Percentiles rank a stretch among this genome's conserved stretches.
Conservation (phyloP, 2,329 filamentous ascomycete species). For the Nemania sp. region DNA sequence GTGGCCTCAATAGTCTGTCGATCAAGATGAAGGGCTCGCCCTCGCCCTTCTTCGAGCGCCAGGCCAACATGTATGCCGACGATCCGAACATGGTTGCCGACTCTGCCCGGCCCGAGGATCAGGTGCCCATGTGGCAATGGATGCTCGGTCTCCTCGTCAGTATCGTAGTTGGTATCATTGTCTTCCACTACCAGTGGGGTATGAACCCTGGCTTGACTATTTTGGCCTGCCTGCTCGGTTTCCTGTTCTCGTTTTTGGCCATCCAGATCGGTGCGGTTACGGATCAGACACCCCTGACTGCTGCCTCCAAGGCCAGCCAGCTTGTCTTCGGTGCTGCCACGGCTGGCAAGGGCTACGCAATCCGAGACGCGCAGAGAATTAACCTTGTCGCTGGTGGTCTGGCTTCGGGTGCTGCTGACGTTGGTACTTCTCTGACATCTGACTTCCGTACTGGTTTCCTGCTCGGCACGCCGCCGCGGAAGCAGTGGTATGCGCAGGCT, state of each 20-base stretch:
- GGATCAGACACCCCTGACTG: conserved; percentile 66
- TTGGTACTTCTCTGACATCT: conserved; percentile 56
- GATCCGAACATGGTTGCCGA: conserved; percentile 52
- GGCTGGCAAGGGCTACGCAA: conserved; percentile 52
- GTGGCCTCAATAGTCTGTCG: conserved; percentile 45
- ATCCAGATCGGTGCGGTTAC: conserved; percentile 64
- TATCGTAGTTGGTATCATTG: conserved; percentile 54
- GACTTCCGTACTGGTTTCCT: conserved; percentile 72
- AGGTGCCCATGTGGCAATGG: conserved; percentile 59
- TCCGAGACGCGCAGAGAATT: conserved; percentile 60
- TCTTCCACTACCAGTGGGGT: conserved; percentile 55
- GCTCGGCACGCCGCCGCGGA: conserved; percentile 63
- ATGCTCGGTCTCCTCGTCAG: conserved; percentile 50
- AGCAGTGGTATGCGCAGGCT: conserved; percentile 69
- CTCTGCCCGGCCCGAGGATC: conserved; percentile 49
- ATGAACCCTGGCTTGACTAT: conserved; percentile 61
- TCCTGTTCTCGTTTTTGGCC: conserved; percentile 64
- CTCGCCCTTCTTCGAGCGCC: conserved; percentile 47
- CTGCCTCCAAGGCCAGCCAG: conserved; percentile 69
- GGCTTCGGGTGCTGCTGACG: conserved; percentile 58
- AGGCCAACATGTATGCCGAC: conserved; percentile 39
- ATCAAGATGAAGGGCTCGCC: conserved; percentile 46
- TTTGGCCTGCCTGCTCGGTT: conserved; percentile 58
- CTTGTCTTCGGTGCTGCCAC: conserved; percentile 69
- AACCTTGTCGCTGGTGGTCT: conserved; percentile 67